phyloP scores from a whole-genome alignment of 1,284 basidiomycete genomes.

The Tilletia indica region DNA sequence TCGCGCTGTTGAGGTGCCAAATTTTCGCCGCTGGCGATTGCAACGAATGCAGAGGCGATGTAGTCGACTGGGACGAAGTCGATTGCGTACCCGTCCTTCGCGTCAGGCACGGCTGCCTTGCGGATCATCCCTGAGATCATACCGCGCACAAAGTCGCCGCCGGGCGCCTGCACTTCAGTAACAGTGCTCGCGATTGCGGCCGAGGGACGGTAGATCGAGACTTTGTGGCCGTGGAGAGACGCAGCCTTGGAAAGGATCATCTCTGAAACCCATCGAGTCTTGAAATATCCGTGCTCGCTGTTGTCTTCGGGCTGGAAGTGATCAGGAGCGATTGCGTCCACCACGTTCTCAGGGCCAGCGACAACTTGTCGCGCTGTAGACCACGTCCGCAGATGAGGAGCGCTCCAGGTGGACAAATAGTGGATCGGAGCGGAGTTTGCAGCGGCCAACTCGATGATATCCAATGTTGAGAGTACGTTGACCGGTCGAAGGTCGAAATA shows the following conservation, averaged over 20 bases:
- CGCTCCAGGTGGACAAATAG: slow-evolving; percentile 4
- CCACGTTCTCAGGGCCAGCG: neutral
- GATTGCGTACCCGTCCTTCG: neutral
- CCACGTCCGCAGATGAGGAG: neutral
- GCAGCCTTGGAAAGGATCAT: neutral
- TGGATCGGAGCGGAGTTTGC: neutral
- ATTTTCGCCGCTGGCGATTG: neutral
- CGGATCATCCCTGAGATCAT: slow-evolving; percentile 5
- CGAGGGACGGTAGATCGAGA: slow-evolving; percentile 1
- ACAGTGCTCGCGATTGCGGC: neutral
- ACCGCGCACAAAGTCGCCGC: neutral
- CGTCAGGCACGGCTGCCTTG: neutral
- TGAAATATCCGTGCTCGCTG: neutral
- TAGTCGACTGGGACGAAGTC: slow-evolving; percentile 1
- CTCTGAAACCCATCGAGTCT: slow-evolving; percentile 1
- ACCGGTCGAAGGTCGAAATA: slow-evolving; percentile 1
- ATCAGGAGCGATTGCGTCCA: neutral
- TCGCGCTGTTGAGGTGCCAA: neutral
- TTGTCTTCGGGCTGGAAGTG: neutral
- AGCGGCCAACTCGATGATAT: slow-evolving; percentile 4
- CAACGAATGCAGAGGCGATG: slow-evolving; percentile 1
- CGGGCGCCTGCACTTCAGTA: slow-evolving; percentile 3
- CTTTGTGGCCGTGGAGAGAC: neutral
- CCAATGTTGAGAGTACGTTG: neutral
- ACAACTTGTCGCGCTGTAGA: neutral